These are phyloP conservation scores for Fraxinus greggii DNA, from an alignment of 305 asterid species.

Conservation along the genomic window DNA sequence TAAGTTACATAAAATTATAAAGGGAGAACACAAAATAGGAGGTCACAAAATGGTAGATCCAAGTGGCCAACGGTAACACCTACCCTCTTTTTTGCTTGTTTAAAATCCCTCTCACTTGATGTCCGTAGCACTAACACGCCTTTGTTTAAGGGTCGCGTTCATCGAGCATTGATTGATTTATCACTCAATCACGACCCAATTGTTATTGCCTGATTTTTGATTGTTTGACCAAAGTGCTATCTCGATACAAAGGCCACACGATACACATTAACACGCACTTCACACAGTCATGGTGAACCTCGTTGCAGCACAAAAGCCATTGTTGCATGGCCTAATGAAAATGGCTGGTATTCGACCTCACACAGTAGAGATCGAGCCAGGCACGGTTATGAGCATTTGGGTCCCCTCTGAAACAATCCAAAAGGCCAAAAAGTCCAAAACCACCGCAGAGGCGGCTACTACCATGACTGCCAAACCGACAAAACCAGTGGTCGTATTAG, in stretches of 20 bases:
- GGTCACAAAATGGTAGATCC: background rate
- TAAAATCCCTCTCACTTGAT: constrained; percentile 11
- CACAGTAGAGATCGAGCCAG: constrained; percentile 49
- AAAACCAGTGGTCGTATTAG: constrained; percentile 70
- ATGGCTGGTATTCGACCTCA: constrained; percentile 66
- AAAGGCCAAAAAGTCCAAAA: constrained; percentile 34
- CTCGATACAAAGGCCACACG: background rate
- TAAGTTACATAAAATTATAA: background rate
- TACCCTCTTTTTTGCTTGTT: constrained; percentile 17
- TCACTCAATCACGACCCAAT: background rate
- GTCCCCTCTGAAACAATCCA: constrained; percentile 55
- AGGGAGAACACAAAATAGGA: background rate
- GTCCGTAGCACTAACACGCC: background rate
- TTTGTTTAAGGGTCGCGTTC: background rate
- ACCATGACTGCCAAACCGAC: constrained; percentile 28
- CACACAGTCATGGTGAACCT: constrained; percentile 61
- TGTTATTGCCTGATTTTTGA: background rate
- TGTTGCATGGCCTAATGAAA: constrained; percentile 65
- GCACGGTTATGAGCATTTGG: constrained; percentile 71
- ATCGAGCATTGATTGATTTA: background rate
- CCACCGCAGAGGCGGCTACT: constrained; percentile 2
- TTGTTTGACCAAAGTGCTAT: background rate
- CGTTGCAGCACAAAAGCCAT: constrained; percentile 71
- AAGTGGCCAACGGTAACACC: constrained; percentile 27
- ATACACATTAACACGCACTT: background rate